Evolutionary conservation across 257 asterid genomes (phyloP).

Genomic region (Marsdenia floribunda): DNA sequence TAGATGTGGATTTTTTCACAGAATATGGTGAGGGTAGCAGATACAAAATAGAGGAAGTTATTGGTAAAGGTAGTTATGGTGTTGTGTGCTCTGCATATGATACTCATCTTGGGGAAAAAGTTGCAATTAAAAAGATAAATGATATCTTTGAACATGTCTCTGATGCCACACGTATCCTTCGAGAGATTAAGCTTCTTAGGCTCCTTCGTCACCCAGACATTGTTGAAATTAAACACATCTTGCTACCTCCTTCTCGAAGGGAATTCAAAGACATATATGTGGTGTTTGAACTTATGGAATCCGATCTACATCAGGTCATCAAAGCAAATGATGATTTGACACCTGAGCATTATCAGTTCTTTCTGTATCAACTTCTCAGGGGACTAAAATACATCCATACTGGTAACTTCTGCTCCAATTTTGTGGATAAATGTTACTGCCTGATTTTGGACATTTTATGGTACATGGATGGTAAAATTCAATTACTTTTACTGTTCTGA

Average conservation of each 20-base stretch:
- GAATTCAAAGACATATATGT: constrained; percentile 95
- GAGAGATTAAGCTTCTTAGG: constrained; percentile 95
- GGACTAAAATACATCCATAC: constrained; percentile 89
- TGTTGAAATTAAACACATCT: constrained; percentile 89
- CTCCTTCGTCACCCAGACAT: constrained; percentile 96
- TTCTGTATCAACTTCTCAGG: constrained; percentile 84
- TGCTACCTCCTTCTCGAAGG: constrained; percentile 91
- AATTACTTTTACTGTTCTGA: constrained; percentile 5
- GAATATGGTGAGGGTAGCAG: constrained; percentile 96
- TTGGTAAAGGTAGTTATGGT: constrained; percentile 97
- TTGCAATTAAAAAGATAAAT: constrained; percentile 90
- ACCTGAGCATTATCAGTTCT: constrained; percentile 84
- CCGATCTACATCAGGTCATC: constrained; percentile 94
- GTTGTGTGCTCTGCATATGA: constrained; percentile 96
- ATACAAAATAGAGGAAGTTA: constrained; percentile 86
- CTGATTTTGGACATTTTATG: not conserved
- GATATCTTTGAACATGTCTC: constrained; percentile 93
- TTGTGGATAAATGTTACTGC: not conserved
- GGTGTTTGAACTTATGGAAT: constrained; percentile 89
- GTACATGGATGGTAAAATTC: not conserved
- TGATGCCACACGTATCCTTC: constrained; percentile 92
- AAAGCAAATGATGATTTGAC: constrained; percentile 89
- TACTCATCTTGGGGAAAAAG: constrained; percentile 82
- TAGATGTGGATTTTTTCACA: constrained; percentile 85
- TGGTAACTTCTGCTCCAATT: constrained; percentile 34